A percentile compares a stretch with the other conserved stretches of the same genome.
These are phyloP conservation scores for Pseudocercospora pini-densiflorae DNA, from an alignment of 2,329 filamentous ascomycete species.

Conservation along the genomic window DNA sequence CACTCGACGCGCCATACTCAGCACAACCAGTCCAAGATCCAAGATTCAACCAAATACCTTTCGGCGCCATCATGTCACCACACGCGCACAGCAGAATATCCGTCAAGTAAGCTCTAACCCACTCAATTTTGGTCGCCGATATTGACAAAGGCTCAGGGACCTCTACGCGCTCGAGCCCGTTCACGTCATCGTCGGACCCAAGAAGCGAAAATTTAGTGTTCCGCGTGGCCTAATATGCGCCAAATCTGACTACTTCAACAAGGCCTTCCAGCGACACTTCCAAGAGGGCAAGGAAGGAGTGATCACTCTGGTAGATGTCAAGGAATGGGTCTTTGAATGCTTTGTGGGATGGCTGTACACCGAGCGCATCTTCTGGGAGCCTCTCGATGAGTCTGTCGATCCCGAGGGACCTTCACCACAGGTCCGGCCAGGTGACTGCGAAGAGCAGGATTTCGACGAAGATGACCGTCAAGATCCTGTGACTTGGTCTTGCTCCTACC, in stretches of 20 bases:
- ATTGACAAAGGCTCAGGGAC: not conserved
- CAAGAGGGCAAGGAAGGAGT: not conserved
- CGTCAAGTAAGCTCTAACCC: not conserved
- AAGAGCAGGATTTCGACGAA: not conserved
- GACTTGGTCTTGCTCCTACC: not conserved
- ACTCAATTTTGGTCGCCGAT: not conserved
- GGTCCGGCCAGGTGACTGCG: not conserved
- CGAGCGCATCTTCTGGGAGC: not conserved
- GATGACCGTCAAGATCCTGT: not conserved
- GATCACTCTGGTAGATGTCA: not conserved
- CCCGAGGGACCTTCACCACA: not conserved
- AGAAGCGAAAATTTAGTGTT: not conserved
- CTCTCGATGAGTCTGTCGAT: not conserved
- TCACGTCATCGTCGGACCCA: not conserved
- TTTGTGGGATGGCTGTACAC: not conserved
- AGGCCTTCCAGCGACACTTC: not conserved
- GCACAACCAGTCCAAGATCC: no score
- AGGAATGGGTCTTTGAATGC: not conserved
- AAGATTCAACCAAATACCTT: no score
- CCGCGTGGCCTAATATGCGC: constrained; percentile 2
- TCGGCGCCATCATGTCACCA: not conserved
- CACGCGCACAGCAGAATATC: not conserved
- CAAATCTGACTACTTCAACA: constrained; percentile 1
- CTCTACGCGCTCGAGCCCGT: not conserved
- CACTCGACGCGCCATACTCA: no score